Evolutionary conservation across 768 basidiomycete species (phyloP).

Genomic region (Pleurotus tuoliensis): DNA sequence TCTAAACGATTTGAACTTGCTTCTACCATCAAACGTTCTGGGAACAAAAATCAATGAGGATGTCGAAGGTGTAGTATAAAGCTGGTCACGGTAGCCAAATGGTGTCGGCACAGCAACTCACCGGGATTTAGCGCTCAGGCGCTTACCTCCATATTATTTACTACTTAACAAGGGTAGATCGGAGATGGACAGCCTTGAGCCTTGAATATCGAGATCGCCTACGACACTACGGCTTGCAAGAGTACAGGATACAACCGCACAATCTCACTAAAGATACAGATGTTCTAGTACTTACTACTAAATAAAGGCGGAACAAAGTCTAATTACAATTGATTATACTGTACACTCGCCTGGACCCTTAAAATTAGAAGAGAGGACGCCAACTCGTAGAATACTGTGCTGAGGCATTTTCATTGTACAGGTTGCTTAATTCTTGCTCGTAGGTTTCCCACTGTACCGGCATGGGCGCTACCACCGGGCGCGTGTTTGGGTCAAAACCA

Average conservation of each 20-base stretch:
- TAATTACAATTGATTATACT: too few relatives aligned
- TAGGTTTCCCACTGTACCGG: neutral
- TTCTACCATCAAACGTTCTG: neutral
- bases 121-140: neutral
- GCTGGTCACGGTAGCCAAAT: neutral
- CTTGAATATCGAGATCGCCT: conserved; percentile 1
- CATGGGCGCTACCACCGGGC: neutral
- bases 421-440: neutral
- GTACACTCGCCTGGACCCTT: neutral
- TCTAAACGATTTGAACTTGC: neutral
- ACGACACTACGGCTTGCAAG: neutral
- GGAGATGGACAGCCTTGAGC: neutral
- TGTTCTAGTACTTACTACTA: too few relatives aligned
- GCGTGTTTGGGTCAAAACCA: neutral
- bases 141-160: neutral
- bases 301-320: too few relatives aligned
- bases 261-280: neutral
- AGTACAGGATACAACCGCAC: neutral
- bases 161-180: neutral
- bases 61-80: neutral
- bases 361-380: neutral
- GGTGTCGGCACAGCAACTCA: neutral
- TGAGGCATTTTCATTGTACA: neutral
- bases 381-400: neutral
- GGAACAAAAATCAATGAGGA: neutral